phyloP scores from a whole-genome alignment of 2,329 filamentous ascomycete species.

The Xylaria sp. region DNA sequence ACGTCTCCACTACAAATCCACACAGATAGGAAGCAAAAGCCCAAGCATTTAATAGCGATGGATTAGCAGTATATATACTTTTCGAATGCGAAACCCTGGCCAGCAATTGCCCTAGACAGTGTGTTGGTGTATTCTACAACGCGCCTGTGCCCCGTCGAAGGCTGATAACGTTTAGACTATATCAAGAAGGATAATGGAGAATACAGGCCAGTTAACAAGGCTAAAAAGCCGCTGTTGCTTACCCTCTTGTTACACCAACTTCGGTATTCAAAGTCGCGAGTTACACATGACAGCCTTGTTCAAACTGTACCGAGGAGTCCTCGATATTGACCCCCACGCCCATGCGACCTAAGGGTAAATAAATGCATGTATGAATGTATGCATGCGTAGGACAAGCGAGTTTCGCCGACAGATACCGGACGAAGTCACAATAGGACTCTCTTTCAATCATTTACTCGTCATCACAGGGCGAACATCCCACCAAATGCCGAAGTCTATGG shows the following conservation, averaged over 20 bases:
- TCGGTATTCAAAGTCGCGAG: constrained; percentile 3
- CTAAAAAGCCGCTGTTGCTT: not conserved
- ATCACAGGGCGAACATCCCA: not conserved
- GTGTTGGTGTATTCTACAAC: not conserved
- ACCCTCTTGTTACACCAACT: not conserved
- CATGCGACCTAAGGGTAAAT: not conserved
- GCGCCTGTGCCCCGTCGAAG: not conserved
- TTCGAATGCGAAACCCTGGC: constrained; percentile 16
- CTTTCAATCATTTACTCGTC: constrained; percentile 10
- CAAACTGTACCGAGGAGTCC: not conserved
- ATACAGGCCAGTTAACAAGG: not conserved
- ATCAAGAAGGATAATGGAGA: not conserved
- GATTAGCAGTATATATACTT: constrained; percentile 34
- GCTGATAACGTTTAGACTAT: not conserved
- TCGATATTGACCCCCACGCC: constrained; percentile 13
- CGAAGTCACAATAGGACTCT: not conserved
- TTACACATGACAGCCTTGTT: constrained; percentile 20
- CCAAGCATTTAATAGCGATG: constrained; percentile 28
- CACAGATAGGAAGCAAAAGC: constrained; percentile 11
- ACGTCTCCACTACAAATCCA: constrained; percentile 13
- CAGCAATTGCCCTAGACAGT: not conserved
- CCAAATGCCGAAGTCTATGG: not conserved
- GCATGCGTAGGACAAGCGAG: constrained; percentile 9
- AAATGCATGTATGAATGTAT: not conserved
- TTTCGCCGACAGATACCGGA: constrained; percentile 6